Evolutionary conservation across 169 alveolate genomes (phyloP).

Genomic region (Cryptosporidium sp.): DNA sequence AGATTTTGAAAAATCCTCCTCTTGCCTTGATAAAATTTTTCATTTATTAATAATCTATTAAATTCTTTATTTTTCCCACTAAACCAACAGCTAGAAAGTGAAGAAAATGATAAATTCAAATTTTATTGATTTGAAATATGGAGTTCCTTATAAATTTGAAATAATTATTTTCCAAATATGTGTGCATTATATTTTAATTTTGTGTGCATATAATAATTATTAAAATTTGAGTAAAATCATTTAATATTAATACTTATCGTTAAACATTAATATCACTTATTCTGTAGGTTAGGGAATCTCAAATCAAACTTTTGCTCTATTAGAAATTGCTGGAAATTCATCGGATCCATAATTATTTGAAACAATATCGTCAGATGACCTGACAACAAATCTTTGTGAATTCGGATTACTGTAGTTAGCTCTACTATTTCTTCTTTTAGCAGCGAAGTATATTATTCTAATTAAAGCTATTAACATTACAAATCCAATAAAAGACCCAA

Average conservation of each 20-base stretch:
- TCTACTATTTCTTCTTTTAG: background rate
- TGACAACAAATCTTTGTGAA: conserved; percentile 33
- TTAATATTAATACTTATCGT: background rate
- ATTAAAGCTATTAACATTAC: conserved; percentile 25
- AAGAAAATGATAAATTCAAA: background rate
- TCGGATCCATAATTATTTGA: background rate
- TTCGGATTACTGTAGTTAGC: background rate
- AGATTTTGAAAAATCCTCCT: background rate
- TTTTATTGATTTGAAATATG: background rate
- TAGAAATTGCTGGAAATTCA: conserved; percentile 11
- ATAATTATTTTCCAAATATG: background rate
- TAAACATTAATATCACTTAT: background rate
- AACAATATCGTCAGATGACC: conserved; percentile 20
- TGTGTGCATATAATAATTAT: background rate
- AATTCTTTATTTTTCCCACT: background rate
- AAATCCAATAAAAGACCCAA: conserved; percentile 39
- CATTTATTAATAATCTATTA: background rate
- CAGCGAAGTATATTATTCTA: background rate
- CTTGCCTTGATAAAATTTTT: background rate
- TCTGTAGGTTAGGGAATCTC: background rate
- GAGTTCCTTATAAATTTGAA: background rate
- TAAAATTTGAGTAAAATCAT: background rate
- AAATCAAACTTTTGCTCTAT: background rate
- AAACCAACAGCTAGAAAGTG: background rate
- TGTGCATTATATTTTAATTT: background rate